Evolutionary conservation across 495 filamentous ascomycete genomes (phyloP), one percentile per base, ranked within the genome.

Genomic region (Wilcoxina mikolae): DNA sequence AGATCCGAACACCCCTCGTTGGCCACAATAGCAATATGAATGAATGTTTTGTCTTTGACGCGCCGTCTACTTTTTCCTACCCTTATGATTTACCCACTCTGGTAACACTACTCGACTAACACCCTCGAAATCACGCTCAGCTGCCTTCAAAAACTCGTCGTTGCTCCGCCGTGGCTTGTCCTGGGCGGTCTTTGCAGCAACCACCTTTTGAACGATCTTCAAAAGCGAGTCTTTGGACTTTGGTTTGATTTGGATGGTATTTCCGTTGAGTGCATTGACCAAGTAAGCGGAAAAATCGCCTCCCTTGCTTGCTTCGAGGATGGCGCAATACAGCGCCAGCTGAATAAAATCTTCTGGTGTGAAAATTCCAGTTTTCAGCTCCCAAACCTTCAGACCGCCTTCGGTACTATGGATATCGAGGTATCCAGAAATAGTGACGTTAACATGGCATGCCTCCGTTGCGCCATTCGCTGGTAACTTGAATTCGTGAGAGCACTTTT

Each of bases 281-380:
- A 50, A 22, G 23, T 18, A 18, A 11, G 15, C 43, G 15, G 15
- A 11, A 24, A 46, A 11, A 2, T 20, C 23, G 43, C 1, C 3
- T 3, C 15, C 26, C 11, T 15, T 33, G 15, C 1, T 11, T 35
- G n/a, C 24, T 35, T 50, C 44, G 12, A 39, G 9, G 17, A 55
- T 4, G 49, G 27, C 54, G 2, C 12, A 22, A 17, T 56, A 56
- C n/a, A 52, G 3, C 3, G 54, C 54, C 17, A 27, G 2, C 38
- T 56, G 54, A 11, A 56, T 12, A 15, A 53, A 15, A 24, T 52
- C 17, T 18, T 53, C 48, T 12, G 17, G 20, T 3, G 18, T n/a
- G 2, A 56, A 26, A 18, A 12, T 25, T 20, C 22, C 4, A 3
- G 26, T 54, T 31, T 56, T 56, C 20, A 56, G 26, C 33, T 56